Base-by-base conservation (phyloP, 257 asterid species). In the Buddleja alternifolia region DNA sequence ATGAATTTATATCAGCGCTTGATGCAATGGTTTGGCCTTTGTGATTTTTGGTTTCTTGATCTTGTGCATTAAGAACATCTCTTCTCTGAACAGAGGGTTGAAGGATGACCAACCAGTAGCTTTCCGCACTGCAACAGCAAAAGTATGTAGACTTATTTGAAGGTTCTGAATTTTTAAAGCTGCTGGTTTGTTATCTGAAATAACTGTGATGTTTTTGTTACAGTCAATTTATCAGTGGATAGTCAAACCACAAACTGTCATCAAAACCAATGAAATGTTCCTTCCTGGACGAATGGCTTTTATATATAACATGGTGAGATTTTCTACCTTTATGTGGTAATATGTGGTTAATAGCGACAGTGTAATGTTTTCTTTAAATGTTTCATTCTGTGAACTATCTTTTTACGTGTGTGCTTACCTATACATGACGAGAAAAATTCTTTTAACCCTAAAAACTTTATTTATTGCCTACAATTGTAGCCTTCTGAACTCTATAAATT, bases 241-340 rank as follows among this genome's bases (percentile, higher is more conserved):
- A 59, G 96, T 94, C 81, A 91, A 91, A 81, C 99, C 99, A 58
- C 97, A 87, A 80, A 78, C 97, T 56, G 80, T 66, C 54, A 57
- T 78, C 76, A 94, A 94, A 81, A 91, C 97, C 72, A 94, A 94
- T 75, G 99, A 94, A 78, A 84, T 94, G 97, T 94, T 94, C 77
- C 97, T 91, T 74, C 99, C 99, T 75, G 99, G 99, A 67, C 85
- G 99, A 75, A 91, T 94, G 97, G 81, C 97, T 66, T 91, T 94
- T 67, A 81, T 94, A 74, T 94, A 75, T 80, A 84, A 81, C 88
- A 88, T 89, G 97, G 99, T 94, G 75, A 73, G 78, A 42, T 70
- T 24, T 44, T 51, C 25, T 47, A 15, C 36, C 54, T 67, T 68
- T 51, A 19, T 7, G 5, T 66, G 32, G 34, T 56, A 41, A 14